Evolutionary conservation across 257 asterid species (phyloP).

Genomic region (Solanum sparsipilum): DNA sequence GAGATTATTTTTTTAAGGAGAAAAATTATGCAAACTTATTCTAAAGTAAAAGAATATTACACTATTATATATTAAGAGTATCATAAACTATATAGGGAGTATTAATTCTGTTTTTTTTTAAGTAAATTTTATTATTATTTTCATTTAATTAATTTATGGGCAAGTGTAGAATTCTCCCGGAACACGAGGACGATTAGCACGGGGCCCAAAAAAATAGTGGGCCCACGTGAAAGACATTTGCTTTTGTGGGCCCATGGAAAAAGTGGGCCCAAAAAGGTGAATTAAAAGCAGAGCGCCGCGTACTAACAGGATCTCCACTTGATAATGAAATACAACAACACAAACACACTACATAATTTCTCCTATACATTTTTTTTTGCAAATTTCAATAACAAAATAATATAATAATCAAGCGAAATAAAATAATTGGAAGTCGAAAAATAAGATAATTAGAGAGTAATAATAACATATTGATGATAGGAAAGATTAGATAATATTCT

Average conservation of each 20-base stretch:
- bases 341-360: neutral
- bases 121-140: neutral
- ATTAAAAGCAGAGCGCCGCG: constrained; percentile 6
- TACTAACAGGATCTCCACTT: neutral
- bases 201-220: neutral
- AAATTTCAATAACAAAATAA: too few species aligned
- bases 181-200: neutral
- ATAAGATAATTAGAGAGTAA: neutral
- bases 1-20: neutral
- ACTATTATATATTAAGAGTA: neutral
- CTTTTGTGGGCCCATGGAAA: neutral
- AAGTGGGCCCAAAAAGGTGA: neutral
- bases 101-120: neutral
- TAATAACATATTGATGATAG: neutral
- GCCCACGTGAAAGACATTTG: neutral
- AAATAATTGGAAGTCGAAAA: too few species aligned
- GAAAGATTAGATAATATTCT: too few species aligned
- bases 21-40: neutral
- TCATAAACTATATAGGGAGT: neutral
- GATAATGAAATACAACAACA: neutral
- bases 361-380: too few species aligned
- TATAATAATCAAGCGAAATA: too few species aligned
- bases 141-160: neutral
- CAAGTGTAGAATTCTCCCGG: neutral
- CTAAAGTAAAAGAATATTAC: neutral